These are phyloP conservation scores for Saccharomycopsis fodiens DNA, from an alignment of 805 yeast species.

Conservation along the genomic window DNA sequence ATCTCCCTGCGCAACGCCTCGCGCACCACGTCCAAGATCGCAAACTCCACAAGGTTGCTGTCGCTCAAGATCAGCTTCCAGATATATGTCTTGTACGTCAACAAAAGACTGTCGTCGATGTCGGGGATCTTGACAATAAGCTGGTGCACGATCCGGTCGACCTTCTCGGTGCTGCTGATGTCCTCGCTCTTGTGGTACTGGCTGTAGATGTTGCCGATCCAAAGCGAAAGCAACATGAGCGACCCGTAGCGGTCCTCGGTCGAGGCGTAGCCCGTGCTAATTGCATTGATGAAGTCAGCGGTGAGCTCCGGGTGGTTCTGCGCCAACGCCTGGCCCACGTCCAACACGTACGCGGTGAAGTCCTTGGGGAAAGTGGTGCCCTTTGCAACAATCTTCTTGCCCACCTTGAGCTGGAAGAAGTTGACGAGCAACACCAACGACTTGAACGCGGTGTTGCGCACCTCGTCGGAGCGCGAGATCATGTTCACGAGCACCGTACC, in stretches of 20 bases:
- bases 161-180: conserved; percentile 36
- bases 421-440: conserved; percentile 26
- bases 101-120: conserved; percentile 30
- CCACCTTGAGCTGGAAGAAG: conserved; percentile 39
- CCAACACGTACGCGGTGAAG: conserved; percentile 42
- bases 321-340: conserved; percentile 42
- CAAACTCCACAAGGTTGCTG: conserved; percentile 34
- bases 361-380: conserved; percentile 51
- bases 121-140: conserved; percentile 37
- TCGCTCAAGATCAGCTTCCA: conserved; percentile 47
- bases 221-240: conserved; percentile 29
- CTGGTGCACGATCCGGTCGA: conserved; percentile 41
- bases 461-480: conserved; percentile 23
- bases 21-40: conserved; percentile 47
- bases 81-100: conserved; percentile 37
- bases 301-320: conserved; percentile 41
- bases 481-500: conserved; percentile 15
- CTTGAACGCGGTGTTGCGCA: conserved; percentile 22
- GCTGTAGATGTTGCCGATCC: conserved; percentile 44
- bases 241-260: conserved; percentile 21
- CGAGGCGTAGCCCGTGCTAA: conserved; percentile 41
- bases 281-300: conserved; percentile 38
- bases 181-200: conserved; percentile 35
- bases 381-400: conserved; percentile 37
- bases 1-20: conserved; percentile 50